Conservation (phyloP, 2,329 filamentous ascomycete genomes). For the Pseudogymnoascus sp. region DNA sequence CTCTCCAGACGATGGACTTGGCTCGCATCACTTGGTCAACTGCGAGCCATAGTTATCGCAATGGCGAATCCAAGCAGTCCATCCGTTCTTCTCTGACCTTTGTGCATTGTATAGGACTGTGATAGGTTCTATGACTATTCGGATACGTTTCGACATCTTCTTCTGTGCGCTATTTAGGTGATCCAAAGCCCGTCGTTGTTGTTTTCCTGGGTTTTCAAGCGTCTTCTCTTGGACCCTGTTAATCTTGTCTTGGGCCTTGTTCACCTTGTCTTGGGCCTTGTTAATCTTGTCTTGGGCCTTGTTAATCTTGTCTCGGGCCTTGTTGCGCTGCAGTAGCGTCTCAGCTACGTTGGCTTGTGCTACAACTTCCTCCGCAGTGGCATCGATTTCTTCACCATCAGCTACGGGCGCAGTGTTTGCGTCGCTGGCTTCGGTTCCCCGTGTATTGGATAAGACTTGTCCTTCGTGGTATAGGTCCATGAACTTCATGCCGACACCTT, state of each 20-base stretch:
- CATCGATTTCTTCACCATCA: background rate
- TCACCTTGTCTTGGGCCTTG: background rate
- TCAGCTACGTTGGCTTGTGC: background rate
- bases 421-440: background rate
- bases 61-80: conserved; percentile 13
- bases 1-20: background rate
- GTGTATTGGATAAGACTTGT: conserved; percentile 7
- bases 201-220: background rate
- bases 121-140: conserved; percentile 17
- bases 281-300: background rate
- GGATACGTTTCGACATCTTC: conserved; percentile 13
- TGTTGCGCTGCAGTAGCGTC: background rate
- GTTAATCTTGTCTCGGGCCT: background rate
- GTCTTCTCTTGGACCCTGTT: background rate
- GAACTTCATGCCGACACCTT: conserved; percentile 18
- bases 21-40: background rate
- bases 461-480: conserved; percentile 21
- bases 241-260: background rate
- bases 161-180: background rate
- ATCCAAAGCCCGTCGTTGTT: background rate
- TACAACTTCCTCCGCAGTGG: background rate
- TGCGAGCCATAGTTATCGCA: background rate
- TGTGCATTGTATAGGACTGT: conserved; percentile 13
- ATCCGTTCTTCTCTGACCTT: conserved; percentile 15
- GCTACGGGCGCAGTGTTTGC: background rate